Percentiles rank a stretch among this genome's conserved stretches.
Evolutionary conservation across 2,329 filamentous ascomycete genomes (phyloP).

Genomic region (Colletotrichum truncatum): DNA sequence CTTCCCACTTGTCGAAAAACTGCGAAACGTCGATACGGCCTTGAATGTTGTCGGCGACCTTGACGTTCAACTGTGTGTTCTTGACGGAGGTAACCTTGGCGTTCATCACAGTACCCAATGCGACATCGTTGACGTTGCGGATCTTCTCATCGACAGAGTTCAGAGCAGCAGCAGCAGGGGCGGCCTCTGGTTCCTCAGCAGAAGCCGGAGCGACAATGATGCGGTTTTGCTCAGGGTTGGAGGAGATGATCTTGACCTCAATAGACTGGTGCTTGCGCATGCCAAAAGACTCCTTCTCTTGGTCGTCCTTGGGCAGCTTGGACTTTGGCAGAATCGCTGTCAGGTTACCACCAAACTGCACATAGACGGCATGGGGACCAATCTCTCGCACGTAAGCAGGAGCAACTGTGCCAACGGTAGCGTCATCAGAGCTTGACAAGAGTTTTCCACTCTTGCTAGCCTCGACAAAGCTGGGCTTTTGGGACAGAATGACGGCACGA

Average conservation of each 20-base stretch:
- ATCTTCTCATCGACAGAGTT: conserved; percentile 70
- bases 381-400: conserved; percentile 88
- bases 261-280: conserved; percentile 81
- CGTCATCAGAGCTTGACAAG: conserved; percentile 75
- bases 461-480: conserved; percentile 84
- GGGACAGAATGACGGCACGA: conserved; percentile 78
- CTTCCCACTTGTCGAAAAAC: conserved; percentile 86
- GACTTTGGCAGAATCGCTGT: conserved; percentile 83
- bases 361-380: conserved; percentile 81
- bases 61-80: conserved; percentile 91
- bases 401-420: conserved; percentile 73
- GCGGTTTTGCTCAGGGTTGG: conserved; percentile 75
- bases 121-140: conserved; percentile 75
- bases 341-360: conserved; percentile 84
- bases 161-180: conserved; percentile 43
- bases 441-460: conserved; percentile 78
- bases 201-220: conserved; percentile 67
- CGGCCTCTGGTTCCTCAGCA: conserved; percentile 47
- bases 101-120: conserved; percentile 76
- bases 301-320: conserved; percentile 76
- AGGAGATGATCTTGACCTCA: conserved; percentile 74
- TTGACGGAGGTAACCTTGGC: conserved; percentile 87
- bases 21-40: conserved; percentile 95
- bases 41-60: conserved; percentile 85
- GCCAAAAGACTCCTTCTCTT: conserved; percentile 78